Base-by-base conservation (phyloP, 2,329 filamentous ascomycete genomes). In the Microdochium trichocladiopsis region DNA sequence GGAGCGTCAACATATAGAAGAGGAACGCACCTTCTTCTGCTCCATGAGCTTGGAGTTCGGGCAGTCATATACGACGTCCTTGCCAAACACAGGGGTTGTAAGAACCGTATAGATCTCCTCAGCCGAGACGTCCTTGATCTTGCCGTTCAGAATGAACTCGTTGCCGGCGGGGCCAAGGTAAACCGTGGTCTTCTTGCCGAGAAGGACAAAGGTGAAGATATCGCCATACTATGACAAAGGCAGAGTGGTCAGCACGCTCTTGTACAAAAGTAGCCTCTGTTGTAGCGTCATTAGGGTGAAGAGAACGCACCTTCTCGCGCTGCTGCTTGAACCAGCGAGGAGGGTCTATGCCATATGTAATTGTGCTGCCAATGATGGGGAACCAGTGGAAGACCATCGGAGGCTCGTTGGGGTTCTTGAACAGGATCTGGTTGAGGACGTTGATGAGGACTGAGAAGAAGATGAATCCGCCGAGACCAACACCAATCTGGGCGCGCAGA, bases 281-380 rank as follows among this genome's bases (percentile, higher is more conserved):
- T 22, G 41, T 10, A 9, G 12, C 16, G 18, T 18, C 22, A 50
- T 18, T 24, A 14, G 47, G 48, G 11, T 25, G 41, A 45, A 9
- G 22, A 23, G 14, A 43, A 68, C 72, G 56, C 63, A 91, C 88
- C 85, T 95, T 95, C 62, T 80, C 77, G 61, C 84, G 84, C 71
- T 80, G 81, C 67, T 77, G 84, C 80, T 61, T 77, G 75, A 96
- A 96, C 79, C 96, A 97, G 50, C 76, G 78, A 64, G 90, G 92
- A 16, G 93, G 93, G 65, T 97, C 90, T 72, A 96, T 96, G 69
- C 93, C 93, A 73, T 97, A 99, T 47, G 83, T 88, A 62, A 97
- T 77, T 55, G 94, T 96, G 75, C 87, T 96, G 58, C 93, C 93
- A 63, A 99, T 79, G 60, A 95, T 72, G 54, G 88, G 89, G 63